These are phyloP conservation scores for Galerina marginata DNA, from an alignment of 768 basidiomycete genomes.

Conservation along the genomic window DNA sequence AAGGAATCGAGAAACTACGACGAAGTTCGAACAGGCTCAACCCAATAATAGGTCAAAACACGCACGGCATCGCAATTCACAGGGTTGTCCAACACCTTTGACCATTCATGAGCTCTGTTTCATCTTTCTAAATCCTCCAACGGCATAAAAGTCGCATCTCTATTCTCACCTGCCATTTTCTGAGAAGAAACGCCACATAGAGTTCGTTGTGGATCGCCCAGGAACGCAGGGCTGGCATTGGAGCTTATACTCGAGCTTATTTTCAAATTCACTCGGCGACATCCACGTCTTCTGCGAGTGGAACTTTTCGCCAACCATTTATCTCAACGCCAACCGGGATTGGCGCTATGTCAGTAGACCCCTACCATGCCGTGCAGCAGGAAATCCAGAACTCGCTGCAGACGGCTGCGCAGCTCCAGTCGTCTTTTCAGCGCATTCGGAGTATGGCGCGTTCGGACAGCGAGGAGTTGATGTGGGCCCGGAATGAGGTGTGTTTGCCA, in stretches of 20 bases:
- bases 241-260: neutral
- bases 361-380: slow-evolving; percentile 85
- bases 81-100: neutral
- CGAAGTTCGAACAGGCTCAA: no score
- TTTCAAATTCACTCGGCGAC: neutral
- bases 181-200: neutral
- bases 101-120: neutral
- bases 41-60: neutral
- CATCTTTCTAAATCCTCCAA: slow-evolving; percentile 7
- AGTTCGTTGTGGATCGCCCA: no score
- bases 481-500: slow-evolving; percentile 66
- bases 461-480: slow-evolving; percentile 81
- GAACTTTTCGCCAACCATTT: neutral
- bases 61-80: neutral
- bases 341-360: slow-evolving; percentile 60
- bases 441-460: slow-evolving; percentile 75
- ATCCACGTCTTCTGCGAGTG: neutral
- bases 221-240: neutral
- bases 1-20: no score
- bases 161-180: neutral
- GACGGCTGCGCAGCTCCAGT: slow-evolving; percentile 69
- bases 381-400: slow-evolving; percentile 82
- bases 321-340: neutral
- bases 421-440: slow-evolving; percentile 80
- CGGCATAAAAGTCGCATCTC: slow-evolving; percentile 9